Evolutionary conservation across 345 rosid genomes (phyloP).

Genomic region (Euphorbia lathyris): DNA sequence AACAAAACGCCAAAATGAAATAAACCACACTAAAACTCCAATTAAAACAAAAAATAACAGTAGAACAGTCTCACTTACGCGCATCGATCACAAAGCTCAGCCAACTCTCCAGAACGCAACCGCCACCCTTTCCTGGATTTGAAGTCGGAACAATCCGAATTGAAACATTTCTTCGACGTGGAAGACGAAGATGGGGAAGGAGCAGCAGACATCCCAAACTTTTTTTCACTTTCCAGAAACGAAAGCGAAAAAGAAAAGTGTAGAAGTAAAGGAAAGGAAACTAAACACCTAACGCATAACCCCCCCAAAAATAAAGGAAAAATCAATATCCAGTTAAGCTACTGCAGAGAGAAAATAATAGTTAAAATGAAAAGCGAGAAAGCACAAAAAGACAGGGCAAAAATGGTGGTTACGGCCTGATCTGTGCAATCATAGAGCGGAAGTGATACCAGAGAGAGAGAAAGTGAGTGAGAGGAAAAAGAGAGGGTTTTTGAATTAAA

Average conservation of each 20-base stretch:
- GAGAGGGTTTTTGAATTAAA: conserved; percentile 5
- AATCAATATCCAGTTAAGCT: not conserved
- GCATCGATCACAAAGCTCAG: conserved; percentile 96
- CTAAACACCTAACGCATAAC: not conserved
- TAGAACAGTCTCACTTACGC: conserved; percentile 49
- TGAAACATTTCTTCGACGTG: conserved; percentile 59
- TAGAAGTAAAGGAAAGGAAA: not conserved
- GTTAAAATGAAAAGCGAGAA: not conserved
- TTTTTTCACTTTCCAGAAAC: not conserved
- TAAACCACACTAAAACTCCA: not conserved
- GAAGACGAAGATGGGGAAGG: conserved; percentile 25
- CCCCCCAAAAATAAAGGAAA: not conserved
- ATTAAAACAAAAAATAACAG: not conserved
- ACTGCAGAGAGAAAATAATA: not conserved
- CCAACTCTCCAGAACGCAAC: conserved; percentile 72
- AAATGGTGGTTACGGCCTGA: conserved; percentile 19
- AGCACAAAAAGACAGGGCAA: not conserved
- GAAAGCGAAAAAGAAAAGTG: not conserved
- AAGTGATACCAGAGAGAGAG: not conserved
- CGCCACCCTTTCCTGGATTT: conserved; percentile 81
- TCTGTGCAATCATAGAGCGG: conserved; percentile 25
- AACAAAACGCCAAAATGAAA: not conserved
- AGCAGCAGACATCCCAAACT: conserved; percentile 17
- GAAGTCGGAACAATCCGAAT: conserved; percentile 61
- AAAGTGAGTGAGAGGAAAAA: conserved; percentile 12